Evolutionary conservation across 768 basidiomycete species (phyloP).

Genomic region (Strobilomyces dryophilus): DNA sequence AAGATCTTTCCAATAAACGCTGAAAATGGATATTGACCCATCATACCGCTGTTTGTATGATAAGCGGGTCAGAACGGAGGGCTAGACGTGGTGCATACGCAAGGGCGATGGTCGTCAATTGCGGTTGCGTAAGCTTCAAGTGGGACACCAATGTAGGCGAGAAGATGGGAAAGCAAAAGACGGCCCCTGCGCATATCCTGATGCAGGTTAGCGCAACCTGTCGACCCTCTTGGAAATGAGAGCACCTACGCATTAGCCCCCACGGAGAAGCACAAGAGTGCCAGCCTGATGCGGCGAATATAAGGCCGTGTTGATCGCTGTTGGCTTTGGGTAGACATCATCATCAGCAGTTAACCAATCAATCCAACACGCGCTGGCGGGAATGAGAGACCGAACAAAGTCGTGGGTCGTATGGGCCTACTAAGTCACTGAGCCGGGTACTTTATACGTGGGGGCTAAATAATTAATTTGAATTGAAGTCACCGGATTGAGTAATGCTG

Average conservation of each 20-base stretch:
- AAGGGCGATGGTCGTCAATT: conserved; percentile 72
- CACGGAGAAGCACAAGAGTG: conserved; percentile 49
- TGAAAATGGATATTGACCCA: conserved; percentile 76
- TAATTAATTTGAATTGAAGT: not conserved
- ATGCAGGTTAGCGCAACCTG: not conserved
- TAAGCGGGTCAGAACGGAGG: not conserved
- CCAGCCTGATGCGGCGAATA: conserved; percentile 24
- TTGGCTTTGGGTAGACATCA: conserved; percentile 12
- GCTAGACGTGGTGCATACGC: conserved; percentile 53
- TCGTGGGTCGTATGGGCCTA: not conserved
- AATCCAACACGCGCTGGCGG: not conserved
- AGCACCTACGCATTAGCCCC: conserved; percentile 57
- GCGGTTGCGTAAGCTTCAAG: conserved; percentile 67
- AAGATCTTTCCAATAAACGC: conserved; percentile 65
- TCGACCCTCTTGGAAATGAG: not conserved
- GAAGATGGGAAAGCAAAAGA: conserved; percentile 76
- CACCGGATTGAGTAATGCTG: not conserved
- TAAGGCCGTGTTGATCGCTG: conserved; percentile 5
- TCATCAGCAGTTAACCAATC: not conserved
- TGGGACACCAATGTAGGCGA: conserved; percentile 57
- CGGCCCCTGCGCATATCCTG: conserved; percentile 75
- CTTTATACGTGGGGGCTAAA: not conserved
- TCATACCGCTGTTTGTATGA: conserved; percentile 56
- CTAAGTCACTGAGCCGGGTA: not conserved
- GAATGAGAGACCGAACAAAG: not conserved